Evolutionary conservation across 129 eudicot species (phyloP), one percentile per base, ranked within the genome.

Genomic region (Artemisia annua): DNA sequence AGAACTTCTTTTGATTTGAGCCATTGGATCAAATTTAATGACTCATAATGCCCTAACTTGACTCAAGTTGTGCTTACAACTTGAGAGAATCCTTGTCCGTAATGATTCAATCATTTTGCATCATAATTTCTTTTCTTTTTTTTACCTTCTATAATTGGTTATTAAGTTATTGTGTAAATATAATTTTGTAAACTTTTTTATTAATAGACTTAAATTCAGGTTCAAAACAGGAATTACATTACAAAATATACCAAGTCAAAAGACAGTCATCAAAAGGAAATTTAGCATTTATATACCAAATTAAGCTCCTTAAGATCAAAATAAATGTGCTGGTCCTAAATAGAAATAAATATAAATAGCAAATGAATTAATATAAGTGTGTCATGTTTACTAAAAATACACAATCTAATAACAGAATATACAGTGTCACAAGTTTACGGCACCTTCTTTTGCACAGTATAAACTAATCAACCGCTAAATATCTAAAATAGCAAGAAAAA

Each of bases 181-280:
- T n/a, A n/a, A n/a, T n/a, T n/a, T n/a, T n/a, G n/a, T n/a, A n/a
- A n/a, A n/a, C n/a, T n/a, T n/a, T n/a, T n/a, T n/a, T n/a, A n/a
- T n/a, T n/a, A 67, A 11, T 67, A 44, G 19, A 14, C 60, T 74
- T 53, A 54, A 19, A 54, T 24, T 65, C 26, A 59, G 43, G 66
- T 75, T 56, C 48, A 48, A 24, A 57, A 57, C 16, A 46, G 73
- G 51, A 67, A 55, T 67, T 28, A 3, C 35, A 1, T 46, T 13
- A 14, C 46, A 15, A 16, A 28, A 55, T 24, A 67, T 28, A 73
- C n/a, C 11, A 54, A 50, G 63, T 13, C 22, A 49, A 59, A 75
- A 22, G n/a, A 75, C 51, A n/a, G n/a, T 55, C 79, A 56, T 8
- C 16, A 54, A 75, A 44, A 75, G 59, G 11, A 66, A 75, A 44